Conservation (phyloP, 768 basidiomycete genomes). For the Exidia glandulosa region DNA sequence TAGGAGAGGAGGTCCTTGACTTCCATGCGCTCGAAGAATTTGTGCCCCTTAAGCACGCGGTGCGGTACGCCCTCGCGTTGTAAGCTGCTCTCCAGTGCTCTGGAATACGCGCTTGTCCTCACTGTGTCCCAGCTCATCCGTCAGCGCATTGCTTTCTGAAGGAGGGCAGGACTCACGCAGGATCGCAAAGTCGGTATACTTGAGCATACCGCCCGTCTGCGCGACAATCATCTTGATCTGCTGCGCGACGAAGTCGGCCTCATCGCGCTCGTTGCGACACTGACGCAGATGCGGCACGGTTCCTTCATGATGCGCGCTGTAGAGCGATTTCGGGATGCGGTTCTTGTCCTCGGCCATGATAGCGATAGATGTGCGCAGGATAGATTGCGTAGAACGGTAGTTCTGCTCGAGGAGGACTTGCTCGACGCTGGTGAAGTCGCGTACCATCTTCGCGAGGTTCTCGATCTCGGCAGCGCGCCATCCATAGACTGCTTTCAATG, state of each 20-base stretch:
- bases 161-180: slow-evolving; percentile 40
- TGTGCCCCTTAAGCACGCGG: slow-evolving; percentile 66
- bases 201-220: slow-evolving; percentile 56
- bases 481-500: slow-evolving; percentile 49
- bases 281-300: slow-evolving; percentile 44
- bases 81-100: slow-evolving; percentile 61
- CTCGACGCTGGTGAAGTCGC: slow-evolving; percentile 14
- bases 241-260: slow-evolving; percentile 59
- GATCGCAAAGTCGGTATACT: slow-evolving; percentile 72
- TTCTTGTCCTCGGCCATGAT: slow-evolving; percentile 76
- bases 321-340: slow-evolving; percentile 64
- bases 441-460: slow-evolving; percentile 63
- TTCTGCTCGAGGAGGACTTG: slow-evolving; percentile 78
- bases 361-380: slow-evolving; percentile 60
- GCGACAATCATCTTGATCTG: slow-evolving; percentile 75
- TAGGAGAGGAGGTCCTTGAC: slow-evolving; percentile 78
- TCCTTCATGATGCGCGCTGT: slow-evolving; percentile 56
- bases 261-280: slow-evolving; percentile 45
- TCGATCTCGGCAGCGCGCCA: slow-evolving; percentile 77
- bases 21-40: slow-evolving; percentile 80
- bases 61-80: slow-evolving; percentile 73
- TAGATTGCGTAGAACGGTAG: slow-evolving; percentile 73
- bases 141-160: neutral
- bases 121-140: slow-evolving; percentile 32
- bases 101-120: slow-evolving; percentile 70